phyloP scores from a whole-genome alignment of 2,329 filamentous ascomycete species.

The Cytospora schulzeri region DNA sequence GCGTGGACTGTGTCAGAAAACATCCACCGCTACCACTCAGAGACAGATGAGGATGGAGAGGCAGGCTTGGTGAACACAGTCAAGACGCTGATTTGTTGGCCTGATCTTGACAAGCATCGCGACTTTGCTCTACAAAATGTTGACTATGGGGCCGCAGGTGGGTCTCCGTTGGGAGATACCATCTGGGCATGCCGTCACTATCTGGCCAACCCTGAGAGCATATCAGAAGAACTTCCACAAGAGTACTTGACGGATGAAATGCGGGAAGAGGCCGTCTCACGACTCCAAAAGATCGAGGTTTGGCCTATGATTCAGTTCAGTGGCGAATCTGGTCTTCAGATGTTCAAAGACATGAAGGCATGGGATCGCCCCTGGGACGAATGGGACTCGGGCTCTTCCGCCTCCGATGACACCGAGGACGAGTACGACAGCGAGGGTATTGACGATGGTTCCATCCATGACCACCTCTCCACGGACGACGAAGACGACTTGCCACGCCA shows the following conservation, averaged over 20 bases:
- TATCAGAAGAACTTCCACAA: not conserved
- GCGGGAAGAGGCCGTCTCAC: not conserved
- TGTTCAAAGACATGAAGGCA: slow-evolving; percentile 26
- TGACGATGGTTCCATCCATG: slow-evolving; percentile 39
- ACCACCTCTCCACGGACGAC: slow-evolving; percentile 32
- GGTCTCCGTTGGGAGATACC: not conserved
- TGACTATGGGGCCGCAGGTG: not conserved
- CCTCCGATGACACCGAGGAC: slow-evolving; percentile 33
- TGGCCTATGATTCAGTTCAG: slow-evolving; percentile 40
- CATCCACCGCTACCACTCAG: slow-evolving; percentile 34
- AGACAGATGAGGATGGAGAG: slow-evolving; percentile 33
- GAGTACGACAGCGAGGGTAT: slow-evolving; percentile 46
- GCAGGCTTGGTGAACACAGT: slow-evolving; percentile 33
- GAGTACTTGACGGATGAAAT: not conserved
- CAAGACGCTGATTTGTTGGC: slow-evolving; percentile 38
- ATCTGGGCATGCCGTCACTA: not conserved
- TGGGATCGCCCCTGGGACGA: slow-evolving; percentile 7
- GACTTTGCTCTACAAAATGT: slow-evolving; percentile 34
- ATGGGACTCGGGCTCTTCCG: slow-evolving; percentile 25
- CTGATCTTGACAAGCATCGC: slow-evolving; percentile 35
- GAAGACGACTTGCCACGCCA: slow-evolving; percentile 30
- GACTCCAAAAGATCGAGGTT: slow-evolving; percentile 25
- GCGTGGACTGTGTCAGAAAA: slow-evolving; percentile 39
- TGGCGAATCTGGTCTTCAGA: slow-evolving; percentile 16
- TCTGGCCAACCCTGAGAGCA: not conserved